phyloP scores from a whole-genome alignment of 345 rosid species.

The Luvunga scandens region DNA sequence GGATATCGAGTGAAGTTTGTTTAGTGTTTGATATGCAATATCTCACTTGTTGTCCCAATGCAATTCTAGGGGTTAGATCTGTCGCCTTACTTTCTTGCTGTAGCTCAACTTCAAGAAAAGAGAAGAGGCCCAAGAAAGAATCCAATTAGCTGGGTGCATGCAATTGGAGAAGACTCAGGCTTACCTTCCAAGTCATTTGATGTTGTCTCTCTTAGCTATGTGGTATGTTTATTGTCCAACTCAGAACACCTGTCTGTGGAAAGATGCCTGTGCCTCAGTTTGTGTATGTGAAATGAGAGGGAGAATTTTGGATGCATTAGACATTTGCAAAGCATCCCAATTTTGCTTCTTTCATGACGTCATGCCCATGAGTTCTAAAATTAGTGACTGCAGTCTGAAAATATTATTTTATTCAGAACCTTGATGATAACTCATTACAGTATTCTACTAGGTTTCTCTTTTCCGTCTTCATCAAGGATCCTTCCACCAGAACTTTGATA shows the following conservation, averaged over 20 bases:
- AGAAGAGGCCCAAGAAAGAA: conserved; percentile 30
- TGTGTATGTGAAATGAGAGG: too few relatives aligned
- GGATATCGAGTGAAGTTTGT: neutral
- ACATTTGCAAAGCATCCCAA: too few relatives aligned
- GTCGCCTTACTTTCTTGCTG: conserved; percentile 65
- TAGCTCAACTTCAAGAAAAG: conserved; percentile 57
- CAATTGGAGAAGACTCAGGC: conserved; percentile 63
- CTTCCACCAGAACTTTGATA: too few relatives aligned
- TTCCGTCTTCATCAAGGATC: too few relatives aligned
- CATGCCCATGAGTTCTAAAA: too few relatives aligned
- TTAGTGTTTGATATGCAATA: neutral
- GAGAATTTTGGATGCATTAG: too few relatives aligned
- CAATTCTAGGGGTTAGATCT: conserved; percentile 56
- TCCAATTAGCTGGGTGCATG: conserved; percentile 53
- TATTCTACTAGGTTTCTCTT: too few relatives aligned
- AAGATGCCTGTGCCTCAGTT: neutral
- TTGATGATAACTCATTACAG: too few relatives aligned
- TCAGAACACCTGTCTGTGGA: neutral
- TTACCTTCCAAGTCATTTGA: conserved; percentile 55
- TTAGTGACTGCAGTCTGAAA: too few relatives aligned
- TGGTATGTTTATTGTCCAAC: conserved; percentile 35
- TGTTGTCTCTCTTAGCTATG: conserved; percentile 42
- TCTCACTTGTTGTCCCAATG: neutral
- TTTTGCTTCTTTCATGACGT: too few relatives aligned
- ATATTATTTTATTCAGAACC: too few relatives aligned